phyloP scores from a whole-genome alignment of 768 basidiomycete genomes.

The Suillus subluteus region DNA sequence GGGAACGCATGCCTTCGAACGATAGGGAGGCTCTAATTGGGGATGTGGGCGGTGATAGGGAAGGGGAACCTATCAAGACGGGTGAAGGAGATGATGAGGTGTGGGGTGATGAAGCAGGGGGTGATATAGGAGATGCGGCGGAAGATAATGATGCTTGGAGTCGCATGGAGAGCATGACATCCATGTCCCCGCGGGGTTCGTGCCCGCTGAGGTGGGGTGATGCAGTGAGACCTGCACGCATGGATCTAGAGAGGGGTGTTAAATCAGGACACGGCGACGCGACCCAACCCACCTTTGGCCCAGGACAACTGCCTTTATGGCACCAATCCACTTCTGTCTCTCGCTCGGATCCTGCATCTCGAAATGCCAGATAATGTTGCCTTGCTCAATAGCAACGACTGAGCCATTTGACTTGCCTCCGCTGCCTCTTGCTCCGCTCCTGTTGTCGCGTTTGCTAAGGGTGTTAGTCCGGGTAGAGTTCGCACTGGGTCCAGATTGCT shows the following conservation, averaged over 20 bases:
- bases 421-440: not conserved
- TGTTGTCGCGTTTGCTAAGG: conserved; percentile 11
- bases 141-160: conserved; percentile 59
- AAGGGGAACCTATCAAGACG: conserved; percentile 20
- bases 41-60: conserved; percentile 29
- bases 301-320: conserved; percentile 73
- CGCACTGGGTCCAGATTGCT: not conserved
- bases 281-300: conserved; percentile 42
- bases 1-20: conserved; percentile 26
- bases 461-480: not conserved
- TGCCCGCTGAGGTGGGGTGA: conserved; percentile 45
- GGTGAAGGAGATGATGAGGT: conserved; percentile 28
- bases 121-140: conserved; percentile 17
- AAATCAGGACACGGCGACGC: not conserved
- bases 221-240: conserved; percentile 67
- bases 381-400: conserved; percentile 38
- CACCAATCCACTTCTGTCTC: conserved; percentile 76
- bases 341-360: conserved; percentile 64
- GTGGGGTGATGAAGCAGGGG: conserved; percentile 13
- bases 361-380: conserved; percentile 68
- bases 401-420: conserved; percentile 3
- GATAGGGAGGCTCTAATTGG: conserved; percentile 21
- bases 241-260: conserved; percentile 47
- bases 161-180: conserved; percentile 82
- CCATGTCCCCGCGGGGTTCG: conserved; percentile 80